Base-by-base conservation (phyloP, 257 asterid species). In the Leptodermis oblonga region DNA sequence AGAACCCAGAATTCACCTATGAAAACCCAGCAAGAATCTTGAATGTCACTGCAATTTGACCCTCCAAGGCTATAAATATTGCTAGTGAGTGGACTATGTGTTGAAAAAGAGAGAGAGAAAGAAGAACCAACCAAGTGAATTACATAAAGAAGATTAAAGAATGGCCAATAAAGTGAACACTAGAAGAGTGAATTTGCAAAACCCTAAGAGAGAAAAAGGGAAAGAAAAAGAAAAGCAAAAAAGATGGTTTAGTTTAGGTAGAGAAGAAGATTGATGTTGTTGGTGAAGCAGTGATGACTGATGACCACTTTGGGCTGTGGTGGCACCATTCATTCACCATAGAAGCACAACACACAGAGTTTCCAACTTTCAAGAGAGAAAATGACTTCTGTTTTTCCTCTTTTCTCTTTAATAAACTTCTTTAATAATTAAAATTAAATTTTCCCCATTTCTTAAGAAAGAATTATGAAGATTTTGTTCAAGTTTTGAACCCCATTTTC, bases 301-400 rank as follows among this genome's bases (percentile, higher is more conserved):
- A 75, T 58, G 76, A 72, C 73, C 83, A 71, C 77, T 73, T 68
- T 74, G 75, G 62, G 80, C 60, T 72, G 63, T 76, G 77, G 77
- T 79, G 83, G 73, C 73, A 79, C 73, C 80, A 72, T 52, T 79
- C n/a, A 34, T 70, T 79, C 75, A 68, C 80, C 80, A 55, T 66
- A 56, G 48, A 70, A 68, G 31, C 37, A 45, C 22, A 6, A 45
- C 49, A 66, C 69, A 76, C 77, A 75, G 74, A 66, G 65, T n/a
- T 55, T n/a, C 48, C 61, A 39, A 48, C 68, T 26, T 77, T 71
- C 59, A 69, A 36, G 75, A 73, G 78, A 72, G 71, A 68, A 36
- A 65, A 23, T 59, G 59, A 65, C 54, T 25, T 20, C 34, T 41
- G 6, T 31, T 43, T 56, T 56, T 26, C 2, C 4, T 34, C 43